Conservation (phyloP, 176 grass and related monocot species). For the Avena atlantica region DNA sequence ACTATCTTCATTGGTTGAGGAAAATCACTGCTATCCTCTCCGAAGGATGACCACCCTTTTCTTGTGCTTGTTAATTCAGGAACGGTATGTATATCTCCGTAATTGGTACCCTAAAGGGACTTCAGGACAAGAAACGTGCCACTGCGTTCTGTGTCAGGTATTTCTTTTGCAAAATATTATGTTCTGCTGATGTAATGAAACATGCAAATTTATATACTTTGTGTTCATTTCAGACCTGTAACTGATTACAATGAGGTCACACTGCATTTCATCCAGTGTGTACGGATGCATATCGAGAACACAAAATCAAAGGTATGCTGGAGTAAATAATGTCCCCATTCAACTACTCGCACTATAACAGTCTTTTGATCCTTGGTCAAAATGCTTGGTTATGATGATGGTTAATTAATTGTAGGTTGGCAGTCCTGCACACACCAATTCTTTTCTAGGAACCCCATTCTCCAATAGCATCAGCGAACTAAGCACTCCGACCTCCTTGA, state of each 20-base stretch:
- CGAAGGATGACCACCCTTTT: neutral
- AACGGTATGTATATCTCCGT: slow-evolving; percentile 89
- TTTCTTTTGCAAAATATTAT: slow-evolving; percentile 10
- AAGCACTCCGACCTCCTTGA: slow-evolving; percentile 50
- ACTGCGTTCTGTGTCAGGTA: slow-evolving; percentile 80
- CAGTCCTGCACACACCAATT: slow-evolving; percentile 37
- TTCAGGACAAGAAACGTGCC: slow-evolving; percentile 81
- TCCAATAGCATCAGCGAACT: slow-evolving; percentile 47
- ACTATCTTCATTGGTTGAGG: neutral
- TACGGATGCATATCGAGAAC: slow-evolving; percentile 83
- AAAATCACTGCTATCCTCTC: neutral
- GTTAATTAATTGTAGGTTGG: slow-evolving; percentile 52
- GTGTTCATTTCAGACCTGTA: slow-evolving; percentile 62
- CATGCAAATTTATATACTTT: neutral
- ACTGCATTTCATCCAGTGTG: slow-evolving; percentile 89
- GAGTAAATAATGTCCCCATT: neutral
- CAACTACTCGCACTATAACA: neutral
- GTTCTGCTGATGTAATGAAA: slow-evolving; percentile 13
- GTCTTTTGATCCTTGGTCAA: neutral
- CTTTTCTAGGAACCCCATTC: slow-evolving; percentile 41
- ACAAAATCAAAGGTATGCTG: slow-evolving; percentile 72
- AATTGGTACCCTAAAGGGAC: slow-evolving; percentile 82
- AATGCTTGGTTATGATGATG: neutral
- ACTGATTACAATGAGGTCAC: slow-evolving; percentile 79
- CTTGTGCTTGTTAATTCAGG: slow-evolving; percentile 45